Percentiles rank a stretch among this genome's conserved stretches.
Conservation (phyloP, 2,329 filamentous ascomycete species). For the Monosporascus sp. region DNA sequence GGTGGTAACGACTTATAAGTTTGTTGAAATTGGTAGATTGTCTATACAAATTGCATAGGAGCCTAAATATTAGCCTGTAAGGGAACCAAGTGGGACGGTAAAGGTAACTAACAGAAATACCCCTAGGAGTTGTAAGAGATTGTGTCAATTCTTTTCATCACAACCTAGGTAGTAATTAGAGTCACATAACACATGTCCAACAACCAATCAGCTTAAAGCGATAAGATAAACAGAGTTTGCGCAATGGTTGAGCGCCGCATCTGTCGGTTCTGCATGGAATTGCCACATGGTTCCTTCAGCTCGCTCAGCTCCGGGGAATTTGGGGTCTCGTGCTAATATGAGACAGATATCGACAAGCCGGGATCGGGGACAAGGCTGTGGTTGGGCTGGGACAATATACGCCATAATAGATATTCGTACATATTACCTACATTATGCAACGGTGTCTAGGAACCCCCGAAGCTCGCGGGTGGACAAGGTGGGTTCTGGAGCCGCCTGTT, state of each 20-base stretch:
- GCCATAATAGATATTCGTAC: not conserved
- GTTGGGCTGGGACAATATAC: not conserved
- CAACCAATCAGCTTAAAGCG: not conserved
- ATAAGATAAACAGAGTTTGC: not conserved
- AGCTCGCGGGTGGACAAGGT: not conserved
- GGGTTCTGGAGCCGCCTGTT: not conserved
- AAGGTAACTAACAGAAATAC: no score
- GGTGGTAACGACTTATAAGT: no score
- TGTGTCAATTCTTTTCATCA: no score
- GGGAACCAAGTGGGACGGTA: no score
- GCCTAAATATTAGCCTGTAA: no score
- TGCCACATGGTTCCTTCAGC: not conserved
- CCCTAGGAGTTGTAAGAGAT: no score
- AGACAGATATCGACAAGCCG: not conserved
- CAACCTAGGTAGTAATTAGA: no score
- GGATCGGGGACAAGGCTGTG: not conserved
- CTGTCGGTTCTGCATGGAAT: not conserved
- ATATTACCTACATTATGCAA: not conserved
- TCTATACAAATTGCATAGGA: no score
- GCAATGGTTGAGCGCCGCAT: not conserved
- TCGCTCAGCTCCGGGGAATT: not conserved
- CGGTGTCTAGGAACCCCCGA: not conserved
- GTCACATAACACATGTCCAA: not conserved
- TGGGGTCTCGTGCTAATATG: not conserved
- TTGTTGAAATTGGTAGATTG: no score